phyloP scores from a whole-genome alignment of 2,329 filamentous ascomycete genomes.

The Apiospora kogelbergensis region DNA sequence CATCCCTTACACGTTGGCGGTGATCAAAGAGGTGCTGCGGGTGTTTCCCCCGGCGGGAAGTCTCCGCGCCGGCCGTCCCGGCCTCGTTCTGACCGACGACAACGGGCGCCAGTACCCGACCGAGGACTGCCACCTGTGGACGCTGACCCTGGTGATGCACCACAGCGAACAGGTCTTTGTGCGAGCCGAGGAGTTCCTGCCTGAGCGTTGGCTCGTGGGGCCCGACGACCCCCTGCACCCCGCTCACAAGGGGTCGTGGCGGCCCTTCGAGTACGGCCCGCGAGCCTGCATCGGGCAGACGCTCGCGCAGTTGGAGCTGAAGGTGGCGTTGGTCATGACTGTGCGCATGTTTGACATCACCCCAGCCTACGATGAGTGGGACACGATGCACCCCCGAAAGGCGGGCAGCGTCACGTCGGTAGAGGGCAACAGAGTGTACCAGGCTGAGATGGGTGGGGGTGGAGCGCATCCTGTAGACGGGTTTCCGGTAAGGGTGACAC shows the following conservation, averaged over 20 bases:
- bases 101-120: slow-evolving; percentile 35
- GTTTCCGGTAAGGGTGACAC: slow-evolving; percentile 9
- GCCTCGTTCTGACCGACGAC: slow-evolving; percentile 29
- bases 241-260: slow-evolving; percentile 23
- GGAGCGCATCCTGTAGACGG: slow-evolving; percentile 18
- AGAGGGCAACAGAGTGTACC: slow-evolving; percentile 23
- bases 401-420: slow-evolving; percentile 17
- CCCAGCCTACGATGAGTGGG: slow-evolving; percentile 32
- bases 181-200: slow-evolving; percentile 33
- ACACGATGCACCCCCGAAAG: slow-evolving; percentile 12
- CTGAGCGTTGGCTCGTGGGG: slow-evolving; percentile 36
- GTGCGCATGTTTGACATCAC: slow-evolving; percentile 22
- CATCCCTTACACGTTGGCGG: slow-evolving; percentile 34
- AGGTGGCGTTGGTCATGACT: slow-evolving; percentile 23
- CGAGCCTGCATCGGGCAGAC: slow-evolving; percentile 32
- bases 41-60: slow-evolving; percentile 45
- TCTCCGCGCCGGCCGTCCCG: slow-evolving; percentile 32
- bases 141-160: slow-evolving; percentile 31
- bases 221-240: slow-evolving; percentile 18
- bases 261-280: slow-evolving; percentile 28
- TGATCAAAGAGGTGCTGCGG: slow-evolving; percentile 38
- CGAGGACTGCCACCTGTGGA: slow-evolving; percentile 20
- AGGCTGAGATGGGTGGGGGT: slow-evolving; percentile 22
- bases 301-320: slow-evolving; percentile 28
- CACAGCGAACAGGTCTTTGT: slow-evolving; percentile 31